Evolutionary conservation across 345 rosid genomes (phyloP).

Genomic region (Erysimum cheiranthoides): DNA sequence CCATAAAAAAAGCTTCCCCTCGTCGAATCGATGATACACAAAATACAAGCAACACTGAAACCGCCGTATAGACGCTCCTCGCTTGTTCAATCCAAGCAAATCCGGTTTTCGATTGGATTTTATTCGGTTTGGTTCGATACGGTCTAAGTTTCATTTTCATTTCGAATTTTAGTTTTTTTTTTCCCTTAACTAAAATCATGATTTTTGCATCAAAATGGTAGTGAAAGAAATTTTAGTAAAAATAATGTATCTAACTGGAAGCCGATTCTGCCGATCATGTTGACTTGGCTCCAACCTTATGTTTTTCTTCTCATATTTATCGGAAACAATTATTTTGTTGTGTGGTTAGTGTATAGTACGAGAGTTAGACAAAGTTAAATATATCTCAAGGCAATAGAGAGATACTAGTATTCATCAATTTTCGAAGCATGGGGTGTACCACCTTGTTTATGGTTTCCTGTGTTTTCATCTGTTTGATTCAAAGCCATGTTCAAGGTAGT

Average conservation of each 20-base stretch:
- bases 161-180: not conserved
- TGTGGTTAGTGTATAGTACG: not conserved
- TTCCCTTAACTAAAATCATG: not conserved
- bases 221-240: not conserved
- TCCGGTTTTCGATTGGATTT: not conserved
- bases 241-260: not conserved
- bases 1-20: not conserved
- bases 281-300: slow-evolving; percentile 11
- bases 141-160: not conserved
- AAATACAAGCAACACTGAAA: not conserved
- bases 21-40: slow-evolving; percentile 5
- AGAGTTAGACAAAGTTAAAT: not conserved
- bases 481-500: slow-evolving; percentile 25
- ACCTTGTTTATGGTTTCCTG: slow-evolving; percentile 19
- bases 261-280: slow-evolving; percentile 12
- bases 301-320: not conserved
- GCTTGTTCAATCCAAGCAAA: not conserved
- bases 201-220: not conserved
- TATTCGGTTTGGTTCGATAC: not conserved
- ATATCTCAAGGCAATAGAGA: not conserved
- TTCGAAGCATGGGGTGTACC: slow-evolving; percentile 12
- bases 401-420: not conserved
- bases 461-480: slow-evolving; percentile 20
- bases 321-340: not conserved
- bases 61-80: not conserved